Evolutionary conservation across 2,329 filamentous ascomycete genomes (phyloP).

Genomic region (Talaromyces pinophilus): DNA sequence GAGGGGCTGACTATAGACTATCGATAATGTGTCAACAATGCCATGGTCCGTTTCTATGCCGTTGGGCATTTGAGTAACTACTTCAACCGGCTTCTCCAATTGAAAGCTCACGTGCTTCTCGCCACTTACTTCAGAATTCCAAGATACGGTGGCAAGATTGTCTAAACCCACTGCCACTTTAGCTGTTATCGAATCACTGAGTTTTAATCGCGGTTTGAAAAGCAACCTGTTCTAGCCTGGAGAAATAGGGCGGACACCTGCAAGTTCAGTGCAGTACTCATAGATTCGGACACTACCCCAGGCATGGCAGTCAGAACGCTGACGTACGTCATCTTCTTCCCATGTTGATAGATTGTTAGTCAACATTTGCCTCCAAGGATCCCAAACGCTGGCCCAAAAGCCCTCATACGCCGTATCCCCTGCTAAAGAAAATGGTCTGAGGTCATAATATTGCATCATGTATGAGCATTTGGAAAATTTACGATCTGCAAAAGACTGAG

Average conservation of each 20-base stretch:
- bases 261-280: conserved; percentile 44
- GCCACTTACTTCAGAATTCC: neutral
- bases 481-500: neutral
- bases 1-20: neutral
- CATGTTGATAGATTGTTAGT: conserved; percentile 43
- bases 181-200: neutral
- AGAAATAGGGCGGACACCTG: neutral
- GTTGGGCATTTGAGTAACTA: neutral
- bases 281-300: conserved; percentile 49
- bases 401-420: neutral
- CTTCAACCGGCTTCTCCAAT: neutral
- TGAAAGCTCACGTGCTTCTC: neutral
- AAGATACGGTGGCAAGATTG: neutral
- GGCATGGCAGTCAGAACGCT: conserved; percentile 49
- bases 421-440: neutral
- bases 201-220: neutral
- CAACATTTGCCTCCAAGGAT: neutral
- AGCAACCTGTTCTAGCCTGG: neutral
- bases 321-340: conserved; percentile 47
- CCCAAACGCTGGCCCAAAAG: neutral
- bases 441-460: neutral
- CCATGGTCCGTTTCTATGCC: neutral
- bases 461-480: conserved; percentile 1
- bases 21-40: neutral
- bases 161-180: neutral